Percentiles rank a stretch among this genome's conserved stretches.
Conservation (phyloP, 306 rosid species). For the Purshia tridentata region DNA sequence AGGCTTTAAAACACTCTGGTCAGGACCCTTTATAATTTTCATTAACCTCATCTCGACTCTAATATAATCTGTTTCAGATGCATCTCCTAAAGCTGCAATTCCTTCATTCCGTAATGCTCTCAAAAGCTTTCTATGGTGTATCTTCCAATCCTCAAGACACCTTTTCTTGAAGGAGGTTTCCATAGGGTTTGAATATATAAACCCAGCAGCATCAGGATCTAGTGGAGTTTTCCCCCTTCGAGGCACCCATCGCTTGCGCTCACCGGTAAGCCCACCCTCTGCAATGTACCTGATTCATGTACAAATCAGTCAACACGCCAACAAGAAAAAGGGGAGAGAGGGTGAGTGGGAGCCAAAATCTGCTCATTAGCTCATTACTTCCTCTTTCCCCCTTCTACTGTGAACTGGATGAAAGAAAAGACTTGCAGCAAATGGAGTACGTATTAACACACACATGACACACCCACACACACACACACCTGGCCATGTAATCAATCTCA, state of each 20-base stretch:
- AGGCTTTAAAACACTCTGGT: slow-evolving; percentile 77
- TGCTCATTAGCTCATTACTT: neutral
- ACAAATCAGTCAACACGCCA: slow-evolving; percentile 23
- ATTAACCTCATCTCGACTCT: slow-evolving; percentile 75
- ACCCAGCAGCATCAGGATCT: slow-evolving; percentile 93
- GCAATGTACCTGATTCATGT: slow-evolving; percentile 61
- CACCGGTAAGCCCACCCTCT: slow-evolving; percentile 98
- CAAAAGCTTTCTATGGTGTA: slow-evolving; percentile 66
- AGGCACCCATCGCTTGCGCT: slow-evolving; percentile 97
- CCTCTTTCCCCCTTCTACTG: neutral
- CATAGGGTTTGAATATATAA: slow-evolving; percentile 87
- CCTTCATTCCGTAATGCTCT: slow-evolving; percentile 73
- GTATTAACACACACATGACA: slow-evolving; percentile 12
- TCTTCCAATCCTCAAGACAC: slow-evolving; percentile 71
- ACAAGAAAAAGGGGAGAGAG: neutral
- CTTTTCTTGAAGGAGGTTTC: slow-evolving; percentile 94
- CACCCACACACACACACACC: slow-evolving; percentile 57
- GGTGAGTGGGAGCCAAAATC: neutral
- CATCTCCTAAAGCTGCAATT: slow-evolving; percentile 69
- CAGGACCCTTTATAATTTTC: slow-evolving; percentile 85
- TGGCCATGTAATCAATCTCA: slow-evolving; percentile 91
- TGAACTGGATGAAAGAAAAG: neutral
- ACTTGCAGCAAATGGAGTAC: neutral
- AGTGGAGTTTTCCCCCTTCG: slow-evolving; percentile 89
- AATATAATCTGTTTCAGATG: slow-evolving; percentile 74